These are phyloP conservation scores for Massarina eburnea DNA, from an alignment of 2,329 filamentous ascomycete species.

Conservation along the genomic window DNA sequence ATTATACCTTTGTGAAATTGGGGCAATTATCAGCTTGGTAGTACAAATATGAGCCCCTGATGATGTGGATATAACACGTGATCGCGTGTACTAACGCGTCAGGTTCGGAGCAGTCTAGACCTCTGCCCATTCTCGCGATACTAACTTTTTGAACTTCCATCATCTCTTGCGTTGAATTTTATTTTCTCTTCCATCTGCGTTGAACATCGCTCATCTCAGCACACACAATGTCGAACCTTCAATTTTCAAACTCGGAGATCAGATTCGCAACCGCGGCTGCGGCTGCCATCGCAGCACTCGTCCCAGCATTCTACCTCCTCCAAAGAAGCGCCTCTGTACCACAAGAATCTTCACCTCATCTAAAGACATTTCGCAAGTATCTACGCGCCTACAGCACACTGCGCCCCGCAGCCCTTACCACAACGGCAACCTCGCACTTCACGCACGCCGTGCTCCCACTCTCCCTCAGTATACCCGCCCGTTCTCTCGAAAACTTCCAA, in stretches of 20 bases:
- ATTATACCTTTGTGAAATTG: too few species aligned
- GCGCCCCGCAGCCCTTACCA: constrained; percentile 42
- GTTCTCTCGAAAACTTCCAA: constrained; percentile 41
- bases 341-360: constrained; percentile 19
- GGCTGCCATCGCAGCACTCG: constrained; percentile 15
- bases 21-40: too few species aligned
- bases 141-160: too few species aligned
- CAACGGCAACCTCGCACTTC: constrained; percentile 42
- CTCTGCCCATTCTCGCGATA: too few species aligned
- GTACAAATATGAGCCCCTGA: too few species aligned
- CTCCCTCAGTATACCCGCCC: constrained; percentile 43
- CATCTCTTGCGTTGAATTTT: too few species aligned
- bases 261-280: constrained; percentile 21
- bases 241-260: constrained; percentile 17
- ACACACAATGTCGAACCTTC: constrained; percentile 18
- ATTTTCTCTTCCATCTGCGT: too few species aligned
- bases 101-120: too few species aligned
- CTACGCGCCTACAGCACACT: constrained; percentile 47
- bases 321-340: constrained; percentile 5
- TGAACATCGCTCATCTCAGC: too few species aligned
- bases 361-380: constrained; percentile 33
- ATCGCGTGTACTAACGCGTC: too few species aligned
- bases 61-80: too few species aligned
- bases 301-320: constrained; percentile 19
- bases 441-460: constrained; percentile 45